phyloP scores from a whole-genome alignment of 805 yeast genomes.

The Barnettozyma vustinii region DNA sequence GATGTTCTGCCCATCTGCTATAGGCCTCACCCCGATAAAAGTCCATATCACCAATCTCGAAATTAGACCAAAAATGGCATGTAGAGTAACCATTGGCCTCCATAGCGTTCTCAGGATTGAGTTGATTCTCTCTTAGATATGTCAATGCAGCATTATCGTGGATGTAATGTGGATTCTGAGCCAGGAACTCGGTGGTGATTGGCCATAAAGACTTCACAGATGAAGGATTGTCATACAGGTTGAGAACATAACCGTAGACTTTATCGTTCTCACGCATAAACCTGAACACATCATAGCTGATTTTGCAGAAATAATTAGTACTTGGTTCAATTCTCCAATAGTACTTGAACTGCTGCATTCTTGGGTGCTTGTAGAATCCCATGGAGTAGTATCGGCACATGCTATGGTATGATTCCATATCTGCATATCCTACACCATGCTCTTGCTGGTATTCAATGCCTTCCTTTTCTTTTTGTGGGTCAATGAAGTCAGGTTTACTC shows the following conservation, averaged over 20 bases:
- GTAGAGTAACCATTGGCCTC: constrained; percentile 43
- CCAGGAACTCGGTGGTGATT: constrained; percentile 54
- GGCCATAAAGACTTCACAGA: constrained; percentile 65
- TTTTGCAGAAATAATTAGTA: constrained; percentile 59
- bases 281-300: constrained; percentile 73
- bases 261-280: constrained; percentile 64
- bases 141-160: constrained; percentile 54
- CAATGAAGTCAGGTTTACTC: constrained; percentile 56
- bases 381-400: constrained; percentile 81
- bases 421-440: constrained; percentile 55
- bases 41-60: constrained; percentile 82
- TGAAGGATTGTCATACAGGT: constrained; percentile 64
- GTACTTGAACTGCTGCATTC: constrained; percentile 54
- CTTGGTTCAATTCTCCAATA: constrained; percentile 82
- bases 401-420: constrained; percentile 61
- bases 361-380: constrained; percentile 57
- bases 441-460: constrained; percentile 36
- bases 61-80: constrained; percentile 90
- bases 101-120: constrained; percentile 41
- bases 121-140: constrained; percentile 57
- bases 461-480: constrained; percentile 34
- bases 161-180: constrained; percentile 51
- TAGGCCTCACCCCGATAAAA: constrained; percentile 70
- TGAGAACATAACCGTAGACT: constrained; percentile 68
- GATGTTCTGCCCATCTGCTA: constrained; percentile 50